Evolutionary conservation across 352 stramenopile genomes (phyloP), one percentile per base, ranked within the genome.

Genomic region (Globisporangium irregulare): DNA sequence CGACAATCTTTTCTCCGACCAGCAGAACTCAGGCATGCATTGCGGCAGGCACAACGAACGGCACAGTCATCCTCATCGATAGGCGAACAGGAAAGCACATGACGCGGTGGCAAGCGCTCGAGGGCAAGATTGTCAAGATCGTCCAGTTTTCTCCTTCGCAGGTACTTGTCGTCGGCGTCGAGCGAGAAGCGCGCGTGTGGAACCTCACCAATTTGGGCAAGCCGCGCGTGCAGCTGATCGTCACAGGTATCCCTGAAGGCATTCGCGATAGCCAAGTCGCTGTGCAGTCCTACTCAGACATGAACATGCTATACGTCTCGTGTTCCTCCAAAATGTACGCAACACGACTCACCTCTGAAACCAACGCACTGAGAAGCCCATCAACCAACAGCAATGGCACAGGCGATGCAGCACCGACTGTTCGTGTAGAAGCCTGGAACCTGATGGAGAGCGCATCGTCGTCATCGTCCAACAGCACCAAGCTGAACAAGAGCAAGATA

Each of bases 131-230:
- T 9, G 66, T 86, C 15, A 81, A 80, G 66, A 62, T 93, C 53
- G 60, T 75, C 0, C 83, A 92, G 66, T 81, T 91, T 48, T 80
- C 86, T 2, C 72, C 72, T 7, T 83, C 79, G 14, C 80, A 81
- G 36, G 56, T 93, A 29, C 65, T 93, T 20, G 81, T 91, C 1
- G 79, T 92, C 2, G 82, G 85, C 0, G 74, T 72, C 1, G 85
- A 93, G 32, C 82, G 84, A 24, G 86, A 93, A 61, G 86, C 83
- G 12, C 77, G 82, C 3, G 80, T 93, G 64, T 93, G 82, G 82
- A 73, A 78, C 4, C 55, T 90, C 32, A 62, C 61, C 2, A 56
- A 67, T 5, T 48, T 75, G 15, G 54, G 55, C 1, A 74, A 76
- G 2, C 79, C 78, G 0, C 68, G 77, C 27, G 69, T 86, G 8